A percentile compares a stretch with the other conserved stretches of the same genome.
phyloP scores from a whole-genome alignment of 306 rosid genomes.

The Medicago lupulina region DNA sequence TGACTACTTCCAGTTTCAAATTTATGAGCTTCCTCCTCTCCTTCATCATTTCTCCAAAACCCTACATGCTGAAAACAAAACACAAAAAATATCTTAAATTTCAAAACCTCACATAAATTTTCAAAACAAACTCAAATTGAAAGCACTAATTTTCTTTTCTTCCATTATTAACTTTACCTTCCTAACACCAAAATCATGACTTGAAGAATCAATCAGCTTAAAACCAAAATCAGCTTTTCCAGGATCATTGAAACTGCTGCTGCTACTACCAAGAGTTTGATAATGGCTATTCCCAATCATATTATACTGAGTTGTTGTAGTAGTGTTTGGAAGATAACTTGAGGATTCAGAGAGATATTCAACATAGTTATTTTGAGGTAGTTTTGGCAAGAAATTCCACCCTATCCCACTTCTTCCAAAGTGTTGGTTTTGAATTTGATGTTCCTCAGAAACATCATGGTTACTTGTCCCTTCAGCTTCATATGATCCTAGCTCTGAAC shows the following conservation, averaged over 20 bases:
- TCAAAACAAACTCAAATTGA: not conserved
- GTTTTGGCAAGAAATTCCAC: constrained; percentile 57
- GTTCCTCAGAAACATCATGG: constrained; percentile 43
- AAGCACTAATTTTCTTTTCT: not conserved
- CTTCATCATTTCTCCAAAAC: constrained; percentile 45
- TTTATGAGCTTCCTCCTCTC: constrained; percentile 42
- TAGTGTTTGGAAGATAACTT: constrained; percentile 46
- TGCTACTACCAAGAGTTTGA: constrained; percentile 41
- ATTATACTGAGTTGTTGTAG: constrained; percentile 43
- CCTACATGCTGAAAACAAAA: constrained; percentile 44
- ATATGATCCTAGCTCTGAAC: constrained; percentile 38
- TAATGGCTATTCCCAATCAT: constrained; percentile 47
- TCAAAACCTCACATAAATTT: not conserved
- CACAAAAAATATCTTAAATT: constrained; percentile 2
- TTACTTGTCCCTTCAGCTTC: constrained; percentile 40
- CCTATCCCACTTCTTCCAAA: constrained; percentile 48
- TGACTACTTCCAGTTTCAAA: constrained; percentile 40
- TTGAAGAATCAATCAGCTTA: constrained; percentile 51
- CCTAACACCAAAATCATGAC: constrained; percentile 42
- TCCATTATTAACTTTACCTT: constrained; percentile 52
- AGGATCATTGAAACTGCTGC: constrained; percentile 45
- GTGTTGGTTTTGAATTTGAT: constrained; percentile 41
- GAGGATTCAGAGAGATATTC: constrained; percentile 68
- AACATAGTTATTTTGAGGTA: constrained; percentile 50
- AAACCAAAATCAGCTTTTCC: constrained; percentile 49